Evolutionary conservation across 306 rosid genomes (phyloP).

Genomic region (Rubus idaeus): DNA sequence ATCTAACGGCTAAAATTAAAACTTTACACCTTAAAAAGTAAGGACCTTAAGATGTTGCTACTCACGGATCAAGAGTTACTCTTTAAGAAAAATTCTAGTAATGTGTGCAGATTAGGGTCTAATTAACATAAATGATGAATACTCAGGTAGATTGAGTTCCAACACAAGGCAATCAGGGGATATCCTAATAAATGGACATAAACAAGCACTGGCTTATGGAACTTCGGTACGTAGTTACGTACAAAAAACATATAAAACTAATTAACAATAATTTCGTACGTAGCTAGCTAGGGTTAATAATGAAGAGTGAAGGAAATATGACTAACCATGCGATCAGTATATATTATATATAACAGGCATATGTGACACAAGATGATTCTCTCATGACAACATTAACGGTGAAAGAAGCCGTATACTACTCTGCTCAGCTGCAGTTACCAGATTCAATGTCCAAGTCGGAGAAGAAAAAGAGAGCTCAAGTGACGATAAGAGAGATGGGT

Average conservation of each 20-base stretch:
- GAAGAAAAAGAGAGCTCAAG: conserved; percentile 65
- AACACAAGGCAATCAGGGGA: conserved; percentile 35
- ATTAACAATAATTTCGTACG: too few species aligned
- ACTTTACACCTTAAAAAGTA: too few species aligned
- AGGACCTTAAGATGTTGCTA: too few species aligned
- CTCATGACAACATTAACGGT: conserved; percentile 39
- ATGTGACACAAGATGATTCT: conserved; percentile 53
- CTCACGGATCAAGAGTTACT: too few species aligned
- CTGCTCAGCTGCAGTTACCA: conserved; percentile 63
- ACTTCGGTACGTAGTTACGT: conserved; percentile 47
- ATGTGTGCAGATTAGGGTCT: neutral
- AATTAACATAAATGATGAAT: neutral
- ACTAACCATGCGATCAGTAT: too few species aligned
- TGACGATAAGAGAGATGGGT: conserved; percentile 69
- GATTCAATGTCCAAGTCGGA: conserved; percentile 51
- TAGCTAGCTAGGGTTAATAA: neutral
- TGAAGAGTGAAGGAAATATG: neutral
- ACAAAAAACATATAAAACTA: neutral
- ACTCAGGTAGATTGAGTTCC: conserved; percentile 43
- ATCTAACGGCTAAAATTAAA: too few species aligned
- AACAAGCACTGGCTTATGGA: conserved; percentile 39
- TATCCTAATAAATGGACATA: conserved; percentile 42
- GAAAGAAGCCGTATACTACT: conserved; percentile 61
- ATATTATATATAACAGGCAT: conserved; percentile 29
- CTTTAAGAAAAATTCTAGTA: too few species aligned